Evolutionary conservation across 1,284 basidiomycete genomes (phyloP).

Genomic region (Dichomitus squalens): DNA sequence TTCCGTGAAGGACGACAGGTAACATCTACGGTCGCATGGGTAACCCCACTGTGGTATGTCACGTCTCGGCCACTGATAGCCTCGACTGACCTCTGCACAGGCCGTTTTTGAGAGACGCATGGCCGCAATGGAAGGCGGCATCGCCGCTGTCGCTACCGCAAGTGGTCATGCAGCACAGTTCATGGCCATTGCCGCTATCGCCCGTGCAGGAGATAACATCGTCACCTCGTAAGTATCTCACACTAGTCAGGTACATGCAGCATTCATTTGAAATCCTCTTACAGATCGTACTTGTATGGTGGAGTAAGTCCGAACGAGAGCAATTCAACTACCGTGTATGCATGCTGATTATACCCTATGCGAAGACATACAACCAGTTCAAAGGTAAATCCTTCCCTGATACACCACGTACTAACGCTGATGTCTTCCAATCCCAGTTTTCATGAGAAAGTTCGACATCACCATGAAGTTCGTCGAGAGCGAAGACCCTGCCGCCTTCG

Average conservation of each 20-base stretch:
- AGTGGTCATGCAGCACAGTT: conserved; percentile 87
- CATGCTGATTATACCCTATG: not conserved
- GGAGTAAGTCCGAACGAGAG: conserved; percentile 45
- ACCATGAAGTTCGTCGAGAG: conserved; percentile 77
- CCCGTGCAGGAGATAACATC: conserved; percentile 80
- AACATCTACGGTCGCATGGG: conserved; percentile 81
- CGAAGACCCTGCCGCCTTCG: conserved; percentile 66
- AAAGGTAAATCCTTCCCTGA: conserved; percentile 55
- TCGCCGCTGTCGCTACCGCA: conserved; percentile 76
- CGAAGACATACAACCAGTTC: conserved; percentile 85
- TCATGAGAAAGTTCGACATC: conserved; percentile 80
- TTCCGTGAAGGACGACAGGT: conserved; percentile 55
- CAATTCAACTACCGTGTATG: not conserved
- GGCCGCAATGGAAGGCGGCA: conserved; percentile 82
- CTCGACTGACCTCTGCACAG: conserved; percentile 39
- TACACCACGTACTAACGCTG: conserved; percentile 1
- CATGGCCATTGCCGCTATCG: conserved; percentile 71
- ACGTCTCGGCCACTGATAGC: not conserved
- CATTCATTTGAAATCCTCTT: not conserved
- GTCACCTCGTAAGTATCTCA: conserved; percentile 60
- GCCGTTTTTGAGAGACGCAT: conserved; percentile 87
- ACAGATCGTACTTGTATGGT: conserved; percentile 65
- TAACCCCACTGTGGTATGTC: conserved; percentile 82
- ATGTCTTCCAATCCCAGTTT: conserved; percentile 26
- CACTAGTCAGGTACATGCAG: not conserved